phyloP scores from a whole-genome alignment of 441 rosid species.

The Euphorbia corollata region DNA sequence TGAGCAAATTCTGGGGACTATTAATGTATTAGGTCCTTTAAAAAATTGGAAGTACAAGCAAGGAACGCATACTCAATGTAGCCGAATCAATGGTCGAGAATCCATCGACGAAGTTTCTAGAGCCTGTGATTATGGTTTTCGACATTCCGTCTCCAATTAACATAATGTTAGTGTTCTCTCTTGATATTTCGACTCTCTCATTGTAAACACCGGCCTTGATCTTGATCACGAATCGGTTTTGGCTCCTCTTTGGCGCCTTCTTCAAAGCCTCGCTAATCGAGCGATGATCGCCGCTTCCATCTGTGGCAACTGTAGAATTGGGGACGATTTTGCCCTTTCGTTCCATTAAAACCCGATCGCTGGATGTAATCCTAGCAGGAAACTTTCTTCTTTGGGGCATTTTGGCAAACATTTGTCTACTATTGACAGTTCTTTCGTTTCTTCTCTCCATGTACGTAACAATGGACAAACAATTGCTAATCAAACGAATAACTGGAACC shows the following conservation, averaged over 20 bases:
- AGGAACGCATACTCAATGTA: conserved; percentile 21
- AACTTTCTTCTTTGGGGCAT: conserved; percentile 8
- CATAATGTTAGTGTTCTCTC: conserved; percentile 25
- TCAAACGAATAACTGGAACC: conserved; percentile 13
- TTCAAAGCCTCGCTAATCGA: conserved; percentile 23
- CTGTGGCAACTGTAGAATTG: conserved; percentile 24
- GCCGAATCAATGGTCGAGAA: conserved; percentile 25
- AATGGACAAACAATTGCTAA: conserved; percentile 27
- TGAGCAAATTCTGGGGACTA: too few relatives aligned
- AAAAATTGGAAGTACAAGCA: background rate
- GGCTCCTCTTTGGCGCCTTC: conserved; percentile 22
- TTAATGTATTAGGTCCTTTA: too few relatives aligned
- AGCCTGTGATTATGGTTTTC: conserved; percentile 26
- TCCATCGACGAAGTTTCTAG: conserved; percentile 29
- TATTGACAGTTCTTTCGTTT: background rate
- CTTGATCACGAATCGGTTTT: conserved; percentile 20
- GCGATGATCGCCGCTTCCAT: conserved; percentile 28
- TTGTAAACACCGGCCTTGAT: conserved; percentile 28
- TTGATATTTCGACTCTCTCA: conserved; percentile 25
- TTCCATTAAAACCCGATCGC: conserved; percentile 22
- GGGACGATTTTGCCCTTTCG: conserved; percentile 9
- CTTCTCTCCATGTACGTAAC: conserved; percentile 19
- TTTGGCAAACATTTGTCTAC: conserved; percentile 2
- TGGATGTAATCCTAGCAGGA: conserved; percentile 16
- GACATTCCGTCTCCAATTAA: conserved; percentile 31